Evolutionary conservation across 306 rosid genomes (phyloP), one percentile per base, ranked within the genome.

Genomic region (Vigna hirtella): DNA sequence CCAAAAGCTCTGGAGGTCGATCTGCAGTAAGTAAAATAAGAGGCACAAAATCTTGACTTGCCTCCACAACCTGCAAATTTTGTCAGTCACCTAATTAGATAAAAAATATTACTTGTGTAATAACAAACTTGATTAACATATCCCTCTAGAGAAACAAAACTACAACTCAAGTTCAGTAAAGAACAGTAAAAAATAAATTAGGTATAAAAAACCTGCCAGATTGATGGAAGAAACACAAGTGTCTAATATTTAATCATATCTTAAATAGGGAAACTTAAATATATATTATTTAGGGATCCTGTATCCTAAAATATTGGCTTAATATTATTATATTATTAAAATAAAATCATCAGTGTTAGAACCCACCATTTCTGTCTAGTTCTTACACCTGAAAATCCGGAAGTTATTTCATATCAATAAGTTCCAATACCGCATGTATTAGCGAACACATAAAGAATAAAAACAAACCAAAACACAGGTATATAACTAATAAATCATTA

Each of bases 11-110:
- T 18, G 90, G 85, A 78, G 98, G 98, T 70, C 98, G 95, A 75
- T 94, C 98, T 50, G 98, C 97, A 48, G 98, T 94, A 80, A 94
- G 93, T 80, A 92, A 87, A 81, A 94, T 55, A 77, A 94, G 93
- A 7, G 98, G 97, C 66, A 92, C 91, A 87, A 88, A 90, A 88
- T 94, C 95, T 86, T 92, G 97, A 84, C 91, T 86, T 66, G 98
- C 97, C 87, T 94, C 98, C 70, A 94, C 98, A 81, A 94, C 97
- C 98, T 94, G 85, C 76, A 57, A 22, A 72, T 63, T 53, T 81
- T 79, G 66, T 73, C 53, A 70, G 65, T 48, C 28, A 49, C 22
- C 24, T 36, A 43, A 61, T 24, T 30, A 67, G 61, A 57, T 32
- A 67, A 73, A 42, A 84, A 79, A 57, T 42, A 69, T 59, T 77